Evolutionary conservation across 2,329 filamentous ascomycete genomes (phyloP), one percentile per base, ranked within the genome.

Genomic region (Alternaria burnsii): DNA sequence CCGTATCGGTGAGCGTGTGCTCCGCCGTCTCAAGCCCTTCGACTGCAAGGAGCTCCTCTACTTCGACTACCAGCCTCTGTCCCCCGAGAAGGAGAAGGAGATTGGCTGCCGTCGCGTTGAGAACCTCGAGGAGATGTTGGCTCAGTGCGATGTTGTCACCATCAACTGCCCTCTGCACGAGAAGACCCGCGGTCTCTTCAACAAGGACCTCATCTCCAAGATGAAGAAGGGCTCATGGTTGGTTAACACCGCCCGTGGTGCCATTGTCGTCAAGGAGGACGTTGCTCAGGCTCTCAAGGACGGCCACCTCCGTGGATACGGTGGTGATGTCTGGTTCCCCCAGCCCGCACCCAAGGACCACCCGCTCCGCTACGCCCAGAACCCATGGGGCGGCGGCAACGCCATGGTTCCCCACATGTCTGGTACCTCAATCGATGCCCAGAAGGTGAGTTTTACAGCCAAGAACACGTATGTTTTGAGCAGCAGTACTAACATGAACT

Each of bases 141-240:
- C 88, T 41, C 93, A 97, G 86, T 98, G 94, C 81, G 95, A 98
- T 73, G 88, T 98, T 65, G 94, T 99, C 82, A 99, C 95, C 78
- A 98, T 99, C 86, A 99, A 99, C 90, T 97, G 94, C 87, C 95
- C 95, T 55, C 88, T 99, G 67, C 95, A 99, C 86, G 94, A 98
- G 88, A 97, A 96, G 88, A 99, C 95, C 36, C 88, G 89, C 65
- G 94, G 94, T 71, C 83, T 99, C 67, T 98, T 98, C 87, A 97
- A 98, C 90, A 97, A 97, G 90, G 93, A 98, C 50, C 87, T 98
- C 75, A 94, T 98, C 79, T 86, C 89, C 82, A 97, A 98, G 91
- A 99, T 98, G 95, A 98, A 98, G 92, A 91, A 90, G 81, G 94
- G 93, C 76, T 91, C 93, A 41, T 98, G 95, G 92, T 91, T 99